Evolutionary conservation across 306 rosid species (phyloP).

Genomic region (Prunus padus): DNA sequence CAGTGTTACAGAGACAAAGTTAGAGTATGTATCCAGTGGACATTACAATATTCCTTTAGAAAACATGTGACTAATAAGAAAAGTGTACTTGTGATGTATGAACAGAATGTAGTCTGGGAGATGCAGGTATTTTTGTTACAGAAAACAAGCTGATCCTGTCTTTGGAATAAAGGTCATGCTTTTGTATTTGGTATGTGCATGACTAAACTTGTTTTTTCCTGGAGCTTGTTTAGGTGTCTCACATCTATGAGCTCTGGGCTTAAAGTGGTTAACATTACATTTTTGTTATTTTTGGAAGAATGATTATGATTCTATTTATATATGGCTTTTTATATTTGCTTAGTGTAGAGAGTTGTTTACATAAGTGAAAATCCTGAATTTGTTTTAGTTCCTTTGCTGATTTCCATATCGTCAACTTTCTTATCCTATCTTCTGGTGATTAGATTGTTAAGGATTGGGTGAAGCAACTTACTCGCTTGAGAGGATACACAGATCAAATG

Average conservation of each 20-base stretch:
- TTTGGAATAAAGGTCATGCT: not conserved
- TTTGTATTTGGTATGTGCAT: not conserved
- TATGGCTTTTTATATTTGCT: not conserved
- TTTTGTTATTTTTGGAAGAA: not conserved
- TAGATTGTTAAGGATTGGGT: conserved; percentile 91
- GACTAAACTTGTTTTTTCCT: not conserved
- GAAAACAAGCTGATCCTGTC: not conserved
- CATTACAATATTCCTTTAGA: not conserved
- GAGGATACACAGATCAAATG: conserved; percentile 94
- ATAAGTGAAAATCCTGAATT: not conserved
- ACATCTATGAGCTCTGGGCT: not conserved
- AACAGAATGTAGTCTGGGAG: not conserved
- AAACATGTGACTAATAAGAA: not conserved
- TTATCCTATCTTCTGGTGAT: conserved; percentile 30
- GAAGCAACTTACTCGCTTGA: conserved; percentile 73
- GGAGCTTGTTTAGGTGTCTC: not conserved
- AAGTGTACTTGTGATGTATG: not conserved
- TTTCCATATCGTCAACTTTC: not conserved
- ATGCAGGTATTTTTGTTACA: not conserved
- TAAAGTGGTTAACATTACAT: not conserved
- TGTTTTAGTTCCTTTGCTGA: not conserved
- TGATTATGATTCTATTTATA: too few relatives aligned
- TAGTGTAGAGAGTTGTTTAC: not conserved
- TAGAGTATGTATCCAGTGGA: not conserved
- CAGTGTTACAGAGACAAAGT: not conserved